Conservation (phyloP, 495 filamentous ascomycete genomes). For the Hypoxylon cercidicola region DNA sequence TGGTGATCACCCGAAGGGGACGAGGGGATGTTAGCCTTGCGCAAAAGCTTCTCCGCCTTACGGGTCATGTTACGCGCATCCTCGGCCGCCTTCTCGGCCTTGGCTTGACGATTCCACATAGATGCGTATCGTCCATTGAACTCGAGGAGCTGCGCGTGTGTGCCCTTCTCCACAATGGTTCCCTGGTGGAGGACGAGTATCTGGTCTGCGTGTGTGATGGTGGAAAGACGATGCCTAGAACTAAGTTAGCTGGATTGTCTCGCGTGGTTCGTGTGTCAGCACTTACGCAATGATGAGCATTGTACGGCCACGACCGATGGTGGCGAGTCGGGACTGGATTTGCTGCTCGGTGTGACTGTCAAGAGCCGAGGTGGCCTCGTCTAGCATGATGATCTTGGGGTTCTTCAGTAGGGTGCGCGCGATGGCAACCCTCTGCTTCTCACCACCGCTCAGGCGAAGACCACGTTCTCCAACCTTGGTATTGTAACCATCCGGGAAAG, state of each 20-base stretch:
- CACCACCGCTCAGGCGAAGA: constrained; percentile 89
- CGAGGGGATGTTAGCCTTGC: constrained; percentile 53
- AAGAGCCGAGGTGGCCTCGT: constrained; percentile 95
- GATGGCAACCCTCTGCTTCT: constrained; percentile 97
- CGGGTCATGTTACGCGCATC: constrained; percentile 70
- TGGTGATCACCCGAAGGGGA: constrained; percentile 38
- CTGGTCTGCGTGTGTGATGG: constrained; percentile 92
- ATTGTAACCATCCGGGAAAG: constrained; percentile 90
- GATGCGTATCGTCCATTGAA: constrained; percentile 81
- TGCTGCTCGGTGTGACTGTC: constrained; percentile 97
- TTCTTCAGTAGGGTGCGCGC: constrained; percentile 96
- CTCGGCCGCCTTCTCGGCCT: constrained; percentile 83
- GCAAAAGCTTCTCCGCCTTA: constrained; percentile 65
- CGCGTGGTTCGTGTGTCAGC: background rate
- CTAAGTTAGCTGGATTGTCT: constrained; percentile 7
- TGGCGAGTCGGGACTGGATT: constrained; percentile 86
- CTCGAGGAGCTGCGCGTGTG: constrained; percentile 83
- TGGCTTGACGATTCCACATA: constrained; percentile 97
- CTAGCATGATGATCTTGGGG: constrained; percentile 93
- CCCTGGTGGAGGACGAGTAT: constrained; percentile 93
- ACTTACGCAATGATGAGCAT: constrained; percentile 72
- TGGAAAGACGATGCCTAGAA: constrained; percentile 83
- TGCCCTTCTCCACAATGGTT: constrained; percentile 83
- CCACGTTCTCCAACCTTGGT: constrained; percentile 97
- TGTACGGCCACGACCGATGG: constrained; percentile 83